phyloP scores from a whole-genome alignment of 2,329 filamentous ascomycete genomes.

The Venturia nashicola region DNA sequence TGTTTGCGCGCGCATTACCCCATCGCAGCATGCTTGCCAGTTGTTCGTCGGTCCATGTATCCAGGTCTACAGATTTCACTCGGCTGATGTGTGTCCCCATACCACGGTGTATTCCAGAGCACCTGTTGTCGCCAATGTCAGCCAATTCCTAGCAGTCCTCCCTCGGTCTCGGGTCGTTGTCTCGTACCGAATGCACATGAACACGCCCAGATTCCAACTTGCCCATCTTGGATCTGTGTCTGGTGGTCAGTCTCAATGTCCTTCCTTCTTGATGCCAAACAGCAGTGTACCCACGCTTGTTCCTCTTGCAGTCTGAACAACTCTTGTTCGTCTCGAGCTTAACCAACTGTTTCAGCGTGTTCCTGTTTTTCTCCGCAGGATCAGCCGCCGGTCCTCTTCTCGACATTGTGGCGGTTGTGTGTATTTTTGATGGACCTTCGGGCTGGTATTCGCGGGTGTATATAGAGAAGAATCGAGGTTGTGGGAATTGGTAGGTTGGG shows the following conservation, averaged over 20 bases:
- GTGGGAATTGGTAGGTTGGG: neutral
- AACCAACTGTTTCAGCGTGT: constrained; percentile 85
- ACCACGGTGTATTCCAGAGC: constrained; percentile 93
- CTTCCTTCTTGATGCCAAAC: neutral
- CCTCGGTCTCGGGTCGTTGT: neutral
- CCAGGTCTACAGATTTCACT: constrained; percentile 96
- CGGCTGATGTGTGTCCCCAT: constrained; percentile 98
- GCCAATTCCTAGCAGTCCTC: neutral
- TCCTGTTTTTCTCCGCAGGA: constrained; percentile 83
- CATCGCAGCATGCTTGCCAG: constrained; percentile 85
- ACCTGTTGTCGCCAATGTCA: constrained; percentile 31
- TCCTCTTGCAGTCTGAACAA: constrained; percentile 97
- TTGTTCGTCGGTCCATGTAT: constrained; percentile 98
- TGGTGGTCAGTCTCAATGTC: constrained; percentile 15
- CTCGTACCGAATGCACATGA: constrained; percentile 72
- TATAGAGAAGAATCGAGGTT: neutral
- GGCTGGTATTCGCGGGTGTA: neutral
- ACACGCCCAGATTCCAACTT: constrained; percentile 95
- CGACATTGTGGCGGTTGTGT: constrained; percentile 46
- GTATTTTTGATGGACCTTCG: neutral
- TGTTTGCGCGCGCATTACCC: constrained; percentile 94
- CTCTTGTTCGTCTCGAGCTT: constrained; percentile 94
- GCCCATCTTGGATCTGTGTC: constrained; percentile 90
- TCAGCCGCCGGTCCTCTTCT: constrained; percentile 73
- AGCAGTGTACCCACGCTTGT: constrained; percentile 62